Evolutionary conservation across 805 yeast species (phyloP).

Genomic region (Wickerhamomyces bovis): DNA sequence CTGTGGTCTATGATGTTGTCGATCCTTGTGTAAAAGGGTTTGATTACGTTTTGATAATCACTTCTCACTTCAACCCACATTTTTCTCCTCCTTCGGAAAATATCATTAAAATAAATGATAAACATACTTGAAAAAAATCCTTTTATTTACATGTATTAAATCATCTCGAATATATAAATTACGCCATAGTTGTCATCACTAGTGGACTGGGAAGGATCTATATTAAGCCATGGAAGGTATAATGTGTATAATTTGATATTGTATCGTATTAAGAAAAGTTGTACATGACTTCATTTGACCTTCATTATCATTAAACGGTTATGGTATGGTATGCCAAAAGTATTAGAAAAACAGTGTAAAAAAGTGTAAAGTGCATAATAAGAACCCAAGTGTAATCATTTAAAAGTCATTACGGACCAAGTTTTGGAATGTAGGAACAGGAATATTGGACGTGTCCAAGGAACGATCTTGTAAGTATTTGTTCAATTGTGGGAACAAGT

Average conservation of each 20-base stretch:
- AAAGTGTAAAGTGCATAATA: background rate
- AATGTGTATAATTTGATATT: too few species aligned
- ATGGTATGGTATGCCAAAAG: background rate
- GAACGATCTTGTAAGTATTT: constrained; percentile 7
- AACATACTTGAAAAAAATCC: too few species aligned
- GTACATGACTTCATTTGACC: background rate
- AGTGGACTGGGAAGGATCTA: background rate
- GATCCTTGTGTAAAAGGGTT: too few species aligned
- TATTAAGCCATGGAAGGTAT: background rate
- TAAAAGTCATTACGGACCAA: constrained; percentile 2
- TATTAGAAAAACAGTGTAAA: background rate
- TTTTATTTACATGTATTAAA: too few species aligned
- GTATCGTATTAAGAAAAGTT: background rate
- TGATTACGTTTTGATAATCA: background rate
- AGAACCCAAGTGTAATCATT: background rate
- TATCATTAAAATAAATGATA: too few species aligned
- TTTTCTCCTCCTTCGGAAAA: too few species aligned
- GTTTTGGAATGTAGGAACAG: constrained; percentile 11
- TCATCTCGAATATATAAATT: too few species aligned
- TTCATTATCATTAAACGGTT: background rate
- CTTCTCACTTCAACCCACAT: background rate
- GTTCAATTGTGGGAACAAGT: constrained; percentile 12
- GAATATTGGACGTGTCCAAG: constrained; percentile 9
- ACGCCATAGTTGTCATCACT: background rate
- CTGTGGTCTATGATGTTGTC: background rate